Base-by-base conservation (phyloP, 2,329 filamentous ascomycete species). In the Boeremia lycopersici region DNA sequence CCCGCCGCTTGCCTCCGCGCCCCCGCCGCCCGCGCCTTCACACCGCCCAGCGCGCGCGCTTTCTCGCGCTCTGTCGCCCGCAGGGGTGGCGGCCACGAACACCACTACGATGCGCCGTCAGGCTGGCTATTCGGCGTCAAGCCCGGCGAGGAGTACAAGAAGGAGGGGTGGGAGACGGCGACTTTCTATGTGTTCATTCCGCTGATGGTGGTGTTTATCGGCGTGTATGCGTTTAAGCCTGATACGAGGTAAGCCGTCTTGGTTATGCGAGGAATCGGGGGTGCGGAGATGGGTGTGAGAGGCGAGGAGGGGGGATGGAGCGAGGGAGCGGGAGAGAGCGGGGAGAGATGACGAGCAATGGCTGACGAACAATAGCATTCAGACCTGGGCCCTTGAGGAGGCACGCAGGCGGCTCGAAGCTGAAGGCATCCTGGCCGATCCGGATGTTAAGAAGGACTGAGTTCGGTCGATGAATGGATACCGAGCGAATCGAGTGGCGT, bases 351-450 rank as follows among this genome's bases (percentile, higher is more conserved):
- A 7, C 31, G 17, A 15, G 33, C 6, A 30, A 9, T 10, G 15
- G 49, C 66, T 73, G 48, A 71, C 62, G 40, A 2, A 26, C 46
- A 15, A 57, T 69, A 99, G 95, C 77, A 97, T 99, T 86, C 95
- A 98, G 82, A 98, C 93, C 50, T 99, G 95, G 95, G 95, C 95
- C 60, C 86, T 99, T 38, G 95, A 99, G 80, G 95, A 99, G 81
- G 95, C 95, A 48, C 86, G 95, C 73, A 86, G 95, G 81, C 86
- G 95, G 81, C 87, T 99, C 84, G 95, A 99, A 81, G 89, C 87
- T 57, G 95, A 99, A 82, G 95, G 95, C 56, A 93, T 98, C 73
- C 80, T 98, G 72, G 86, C 90, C 72, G 93, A 97, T 71, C 89
- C 90, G 35, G 79, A 84, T 48, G 77, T 84, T 66, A 82, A 86